phyloP scores from a whole-genome alignment of 2,329 filamentous ascomycete genomes.

The Catunica adiposa region DNA sequence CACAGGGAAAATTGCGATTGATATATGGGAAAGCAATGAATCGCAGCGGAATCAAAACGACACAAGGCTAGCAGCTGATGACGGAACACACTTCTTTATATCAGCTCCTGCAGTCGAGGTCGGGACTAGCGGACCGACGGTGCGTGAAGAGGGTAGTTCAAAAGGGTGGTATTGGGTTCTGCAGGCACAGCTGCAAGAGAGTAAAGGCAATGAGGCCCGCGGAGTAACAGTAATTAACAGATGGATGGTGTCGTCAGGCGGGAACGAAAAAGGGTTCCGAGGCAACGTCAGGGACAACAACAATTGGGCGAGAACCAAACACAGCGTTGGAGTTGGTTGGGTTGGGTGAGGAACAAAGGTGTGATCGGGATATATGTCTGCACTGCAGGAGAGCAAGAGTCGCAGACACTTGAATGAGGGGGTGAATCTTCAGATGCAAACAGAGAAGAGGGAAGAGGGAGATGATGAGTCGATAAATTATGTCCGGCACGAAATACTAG shows the following conservation, averaged over 20 bases:
- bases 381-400: slow-evolving; percentile 2
- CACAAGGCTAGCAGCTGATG: too few species aligned
- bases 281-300: not conserved
- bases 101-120: not conserved
- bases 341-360: not conserved
- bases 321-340: not conserved
- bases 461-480: too few species aligned
- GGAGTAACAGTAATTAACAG: not conserved
- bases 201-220: not conserved
- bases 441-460: too few species aligned
- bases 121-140: not conserved
- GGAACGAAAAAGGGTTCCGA: not conserved
- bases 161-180: not conserved
- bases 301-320: not conserved
- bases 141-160: not conserved
- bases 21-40: too few species aligned
- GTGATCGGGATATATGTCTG: too few species aligned
- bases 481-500: too few species aligned
- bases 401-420: not conserved
- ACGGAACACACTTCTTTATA: too few species aligned
- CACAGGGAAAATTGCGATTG: too few species aligned
- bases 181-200: not conserved
- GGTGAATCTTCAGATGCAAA: too few species aligned
- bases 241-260: not conserved
- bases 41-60: too few species aligned